These are phyloP conservation scores for Wallacemonas sp. DNA, from an alignment of 208 protist genomes.

Conservation along the genomic window DNA sequence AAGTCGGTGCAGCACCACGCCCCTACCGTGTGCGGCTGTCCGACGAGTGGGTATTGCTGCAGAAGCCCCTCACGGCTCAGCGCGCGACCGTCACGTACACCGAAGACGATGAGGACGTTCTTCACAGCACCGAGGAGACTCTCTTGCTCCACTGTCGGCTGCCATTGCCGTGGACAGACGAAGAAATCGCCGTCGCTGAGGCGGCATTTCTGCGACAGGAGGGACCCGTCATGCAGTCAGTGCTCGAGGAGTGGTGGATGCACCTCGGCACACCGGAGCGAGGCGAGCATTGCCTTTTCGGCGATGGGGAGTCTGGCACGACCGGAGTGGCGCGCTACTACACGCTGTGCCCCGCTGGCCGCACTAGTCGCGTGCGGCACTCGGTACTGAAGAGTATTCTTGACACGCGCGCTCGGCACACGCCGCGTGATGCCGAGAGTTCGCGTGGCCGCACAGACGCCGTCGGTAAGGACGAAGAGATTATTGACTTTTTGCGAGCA, in stretches of 20 bases:
- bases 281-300: conserved; percentile 57
- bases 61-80: conserved; percentile 11
- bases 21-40: conserved; percentile 53
- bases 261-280: conserved; percentile 5
- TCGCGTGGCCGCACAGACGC: too few species aligned
- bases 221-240: conserved; percentile 12
- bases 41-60: conserved; percentile 75
- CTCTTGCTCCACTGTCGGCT: conserved; percentile 79
- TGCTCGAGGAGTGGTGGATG: conserved; percentile 46
- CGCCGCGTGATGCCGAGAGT: too few species aligned
- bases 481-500: conserved; percentile 28
- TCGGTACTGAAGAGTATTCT: conserved; percentile 18
- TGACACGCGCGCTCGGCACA: not conserved
- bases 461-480: not conserved
- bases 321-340: conserved; percentile 65
- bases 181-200: conserved; percentile 19
- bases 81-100: not conserved
- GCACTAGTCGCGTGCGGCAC: conserved; percentile 54
- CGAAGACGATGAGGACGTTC: not conserved
- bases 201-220: conserved; percentile 27
- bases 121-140: not conserved
- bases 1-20: conserved; percentile 4
- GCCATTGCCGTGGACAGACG: conserved; percentile 45
- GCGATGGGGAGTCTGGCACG: conserved; percentile 54
- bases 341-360: conserved; percentile 44